Base-by-base conservation (phyloP, 352 stramenopile species). In the Globisporangium cederbergense region DNA sequence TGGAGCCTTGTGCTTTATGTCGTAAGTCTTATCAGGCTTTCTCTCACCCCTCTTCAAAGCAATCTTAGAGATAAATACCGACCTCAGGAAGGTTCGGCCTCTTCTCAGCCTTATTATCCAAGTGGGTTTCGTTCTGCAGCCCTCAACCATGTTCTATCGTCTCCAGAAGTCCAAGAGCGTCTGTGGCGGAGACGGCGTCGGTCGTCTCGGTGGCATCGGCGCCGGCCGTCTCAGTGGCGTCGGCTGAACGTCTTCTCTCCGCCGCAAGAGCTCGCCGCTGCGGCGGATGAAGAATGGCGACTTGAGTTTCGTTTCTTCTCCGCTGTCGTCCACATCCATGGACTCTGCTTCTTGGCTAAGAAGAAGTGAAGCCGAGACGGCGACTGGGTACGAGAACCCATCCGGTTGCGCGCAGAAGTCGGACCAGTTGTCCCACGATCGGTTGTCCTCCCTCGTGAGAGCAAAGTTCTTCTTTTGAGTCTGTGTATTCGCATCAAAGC, bases 131-230 rank as follows among this genome's bases (percentile, higher is more conserved):
- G 47, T 11, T 34, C 5, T 38, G 30, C 25, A 22, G 25, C 22
- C 30, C n/a, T 42, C 14, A n/a, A 20, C 45, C 50, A 34, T 43
- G 9, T 7, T 7, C 45, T 65, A 70, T 43, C 62, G 62, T 56
- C 66, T 36, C 76, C 76, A 85, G 28, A 81, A 68, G 45, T 85
- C 76, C 16, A 86, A 46, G 20, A 86, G 59, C 11, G 77, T 86
- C 38, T 73, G 68, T 51, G 62, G 55, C n/a, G 62, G 25, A 16
- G 54, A 58, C 8, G 49, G 30, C 10, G 16, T 66, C 65, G 32
- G 28, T 28, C 30, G 51, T 28, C 16, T 28, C 20, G 62, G 42
- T 42, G 62, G 38, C n/a, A 22, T 40, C 10, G 53, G 53, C 38
- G 30, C 42, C 28, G 51, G 53, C 6, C 38, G 50, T 53, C 50